Base-by-base conservation (phyloP, 1,139 yeast species). In the Kluyveromyces marxianus region DNA sequence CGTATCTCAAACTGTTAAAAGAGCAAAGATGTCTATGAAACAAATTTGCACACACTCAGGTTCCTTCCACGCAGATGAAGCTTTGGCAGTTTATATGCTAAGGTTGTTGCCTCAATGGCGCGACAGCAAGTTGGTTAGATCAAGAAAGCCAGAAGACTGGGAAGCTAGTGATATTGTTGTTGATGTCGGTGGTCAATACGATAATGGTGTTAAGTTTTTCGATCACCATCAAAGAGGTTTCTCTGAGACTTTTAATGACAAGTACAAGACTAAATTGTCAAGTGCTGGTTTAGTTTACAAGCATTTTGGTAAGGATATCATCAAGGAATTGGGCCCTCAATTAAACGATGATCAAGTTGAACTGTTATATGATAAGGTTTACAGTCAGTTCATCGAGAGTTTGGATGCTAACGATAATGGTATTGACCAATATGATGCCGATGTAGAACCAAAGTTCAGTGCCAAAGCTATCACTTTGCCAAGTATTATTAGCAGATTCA, bases 401-500 rank as follows among this genome's bases (percentile, higher is more conserved):
- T 75, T 92, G 45, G 99, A 92, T 69, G 98, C 97, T 47, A 88
- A 89, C 60, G 99, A 92, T 65, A 92, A 92, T 60, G 99, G 99
- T 58, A 79, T 92, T 50, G 75, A 76, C 59, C 83, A 85, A 57
- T 88, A 81, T 59, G 75, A 83, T 56, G 60, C 71, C 46, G 76
- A 75, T 7, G 54, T 62, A 24, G 69, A 68, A 42, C 74, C 76
- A 27, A 71, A 68, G 51, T 80, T 78, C 63, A 70, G 70, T 48
- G 81, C 77, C 54, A 71, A 71, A 54, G 73, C 75, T 57, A 83
- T 88, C 64, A 75, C 89, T 25, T 74, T 94, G 48, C 95, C 96
- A n/a, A 73, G 90, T 2, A 69, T 88, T 50, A 84, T 84, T 7
- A 71, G 94, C 14, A 76, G 79, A 51, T 73, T 90, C 64, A 90